Percentiles rank a stretch among this genome's conserved stretches.
phyloP scores from a whole-genome alignment of 768 basidiomycete species.

The Candolleomyces efflorescens region DNA sequence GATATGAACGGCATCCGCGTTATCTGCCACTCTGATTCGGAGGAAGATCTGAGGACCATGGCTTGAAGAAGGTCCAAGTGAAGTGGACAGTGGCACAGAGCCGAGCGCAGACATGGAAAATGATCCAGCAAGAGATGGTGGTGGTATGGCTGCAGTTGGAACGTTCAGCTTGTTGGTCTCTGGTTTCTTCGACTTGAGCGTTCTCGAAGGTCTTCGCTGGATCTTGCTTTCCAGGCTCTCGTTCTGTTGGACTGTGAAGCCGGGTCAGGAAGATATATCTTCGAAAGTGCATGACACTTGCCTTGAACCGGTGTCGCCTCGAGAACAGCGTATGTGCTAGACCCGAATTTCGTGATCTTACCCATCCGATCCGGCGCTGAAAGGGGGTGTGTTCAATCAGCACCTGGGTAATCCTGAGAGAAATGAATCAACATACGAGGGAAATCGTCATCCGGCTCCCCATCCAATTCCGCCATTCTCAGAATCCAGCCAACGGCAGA shows the following conservation, averaged over 20 bases:
- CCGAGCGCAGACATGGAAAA: constrained; percentile 20
- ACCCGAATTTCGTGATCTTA: constrained; percentile 83
- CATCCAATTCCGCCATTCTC: constrained; percentile 93
- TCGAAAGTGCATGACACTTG: constrained; percentile 26
- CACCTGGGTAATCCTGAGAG: background rate
- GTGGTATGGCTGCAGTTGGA: constrained; percentile 35
- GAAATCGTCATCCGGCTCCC: constrained; percentile 98
- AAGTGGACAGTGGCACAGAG: constrained; percentile 56
- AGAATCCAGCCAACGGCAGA: constrained; percentile 89
- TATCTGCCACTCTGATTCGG: constrained; percentile 75
- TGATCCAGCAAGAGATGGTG: constrained; percentile 46
- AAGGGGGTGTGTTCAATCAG: constrained; percentile 4
- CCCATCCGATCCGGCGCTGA: constrained; percentile 89
- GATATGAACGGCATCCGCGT: constrained; percentile 78
- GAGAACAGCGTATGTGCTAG: constrained; percentile 85
- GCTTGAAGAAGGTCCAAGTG: constrained; percentile 62
- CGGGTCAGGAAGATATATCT: constrained; percentile 31
- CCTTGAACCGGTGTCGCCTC: constrained; percentile 71
- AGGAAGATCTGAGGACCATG: constrained; percentile 83
- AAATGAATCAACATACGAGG: constrained; percentile 61
- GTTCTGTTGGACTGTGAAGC: constrained; percentile 61
- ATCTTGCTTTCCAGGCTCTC: constrained; percentile 75
- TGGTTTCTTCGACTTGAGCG: constrained; percentile 55
- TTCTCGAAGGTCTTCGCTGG: constrained; percentile 73
- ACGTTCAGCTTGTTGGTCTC: constrained; percentile 38